These are phyloP conservation scores for Artemisia annua DNA, from an alignment of 129 eudicot species.

Conservation along the genomic window DNA sequence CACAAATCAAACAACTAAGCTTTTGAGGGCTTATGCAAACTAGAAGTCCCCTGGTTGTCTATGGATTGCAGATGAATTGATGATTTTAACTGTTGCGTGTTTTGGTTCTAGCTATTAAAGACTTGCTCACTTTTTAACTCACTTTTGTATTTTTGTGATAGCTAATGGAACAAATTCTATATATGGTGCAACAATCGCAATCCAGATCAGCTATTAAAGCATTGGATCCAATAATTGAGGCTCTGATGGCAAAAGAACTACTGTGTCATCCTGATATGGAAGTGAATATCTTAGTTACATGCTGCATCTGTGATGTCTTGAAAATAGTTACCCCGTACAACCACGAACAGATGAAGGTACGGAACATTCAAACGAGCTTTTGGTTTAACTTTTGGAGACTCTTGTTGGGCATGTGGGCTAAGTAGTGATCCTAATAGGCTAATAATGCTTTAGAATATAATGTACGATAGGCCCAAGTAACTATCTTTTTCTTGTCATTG, in stretches of 20 bases:
- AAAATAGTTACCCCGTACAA: slow-evolving; percentile 42
- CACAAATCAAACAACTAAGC: background rate
- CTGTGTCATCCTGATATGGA: slow-evolving; percentile 27
- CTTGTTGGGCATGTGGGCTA: background rate
- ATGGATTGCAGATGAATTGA: no score
- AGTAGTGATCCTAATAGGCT: no score
- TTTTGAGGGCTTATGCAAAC: background rate
- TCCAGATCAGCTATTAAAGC: slow-evolving; percentile 12
- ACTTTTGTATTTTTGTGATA: background rate
- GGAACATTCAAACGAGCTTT: background rate
- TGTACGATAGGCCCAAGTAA: background rate
- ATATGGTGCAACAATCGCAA: slow-evolving; percentile 16
- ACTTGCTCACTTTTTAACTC: background rate
- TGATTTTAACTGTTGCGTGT: no score
- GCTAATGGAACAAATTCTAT: slow-evolving; percentile 6
- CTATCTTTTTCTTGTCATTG: background rate
- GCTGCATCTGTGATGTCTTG: slow-evolving; percentile 41
- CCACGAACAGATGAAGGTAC: slow-evolving; percentile 42
- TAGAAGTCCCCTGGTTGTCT: no score
- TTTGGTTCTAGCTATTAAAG: background rate
- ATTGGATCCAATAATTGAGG: slow-evolving; percentile 34
- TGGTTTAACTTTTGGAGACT: background rate
- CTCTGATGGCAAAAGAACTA: slow-evolving; percentile 28
- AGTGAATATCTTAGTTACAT: slow-evolving; percentile 36
- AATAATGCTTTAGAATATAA: background rate